Evolutionary conservation across 345 rosid genomes (phyloP).

Genomic region (Eutrema japonicum): DNA sequence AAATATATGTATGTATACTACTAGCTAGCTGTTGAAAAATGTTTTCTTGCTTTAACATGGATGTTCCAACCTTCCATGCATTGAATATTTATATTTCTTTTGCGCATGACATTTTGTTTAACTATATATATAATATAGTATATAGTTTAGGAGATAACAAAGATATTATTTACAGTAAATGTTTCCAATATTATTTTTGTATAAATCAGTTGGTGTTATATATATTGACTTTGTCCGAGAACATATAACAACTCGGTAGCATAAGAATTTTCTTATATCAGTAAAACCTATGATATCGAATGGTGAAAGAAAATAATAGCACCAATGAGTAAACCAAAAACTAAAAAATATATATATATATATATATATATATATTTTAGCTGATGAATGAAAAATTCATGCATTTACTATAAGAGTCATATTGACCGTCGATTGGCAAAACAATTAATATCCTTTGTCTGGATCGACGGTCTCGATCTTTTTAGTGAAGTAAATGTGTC

Average conservation of each 20-base stretch:
- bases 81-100: not conserved
- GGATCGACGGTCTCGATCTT: not conserved
- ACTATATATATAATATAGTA: not conserved
- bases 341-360: not conserved
- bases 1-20: not conserved
- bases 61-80: conserved; percentile 25
- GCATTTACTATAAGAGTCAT: conserved; percentile 36
- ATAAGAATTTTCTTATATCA: not conserved
- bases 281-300: not conserved
- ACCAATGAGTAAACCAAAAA: not conserved
- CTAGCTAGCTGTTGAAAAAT: conserved; percentile 21
- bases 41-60: conserved; percentile 10
- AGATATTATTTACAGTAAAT: not conserved
- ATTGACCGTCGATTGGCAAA: conserved; percentile 36
- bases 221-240: not conserved
- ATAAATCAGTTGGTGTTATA: not conserved
- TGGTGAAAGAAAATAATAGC: not conserved
- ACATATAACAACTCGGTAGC: not conserved
- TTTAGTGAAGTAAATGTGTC: conserved; percentile 8
- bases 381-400: not conserved
- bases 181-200: not conserved
- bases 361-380: not conserved
- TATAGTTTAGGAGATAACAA: not conserved
- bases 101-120: not conserved
- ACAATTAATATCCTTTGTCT: not conserved